Evolutionary conservation across 768 basidiomycete genomes (phyloP), one percentile per base, ranked within the genome.

Genomic region (Gloeophyllum trabeum): DNA sequence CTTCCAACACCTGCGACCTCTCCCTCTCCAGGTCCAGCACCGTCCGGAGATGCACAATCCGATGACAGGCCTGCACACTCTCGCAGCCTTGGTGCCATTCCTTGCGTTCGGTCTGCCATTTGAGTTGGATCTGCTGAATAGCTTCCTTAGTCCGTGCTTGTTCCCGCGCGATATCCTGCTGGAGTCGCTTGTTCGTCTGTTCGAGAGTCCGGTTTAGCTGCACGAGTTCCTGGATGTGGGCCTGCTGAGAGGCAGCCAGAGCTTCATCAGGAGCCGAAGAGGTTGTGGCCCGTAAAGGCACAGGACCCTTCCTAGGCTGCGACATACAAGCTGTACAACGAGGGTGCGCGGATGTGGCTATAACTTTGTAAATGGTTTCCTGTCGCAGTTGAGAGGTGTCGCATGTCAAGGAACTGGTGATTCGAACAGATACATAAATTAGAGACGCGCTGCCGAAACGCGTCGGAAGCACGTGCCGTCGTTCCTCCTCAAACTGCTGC

Each of bases 141-240:
- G 64, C 58, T 6, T 64, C 60, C 36, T 65, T 69, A 37, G 62
- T 57, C 43, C 70, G 69, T 16, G 56, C 54, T 39, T 61, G 54
- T 50, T 76, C 76, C 21, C 52, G 52, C 2, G 58, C 48, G 23
- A 78, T 50, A 32, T 76, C 71, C 19, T 71, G 69, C 13, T 60
- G 53, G 25, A 84, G 68, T 35, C 70, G 73, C 49, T 71, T 71
- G 57, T 70, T 68, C 3, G 69, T 70, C 46, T 77, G 71, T 43
- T 83, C 80, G 41, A 83, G 68, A 0, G 71, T 72, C 20, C 75
- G 75, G 51, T 74, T 81, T 47, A 76, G 69, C 48, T 80, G 73
- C 2, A 84, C 79, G 41, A 88, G 73, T 34, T 87, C 81, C 39
- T 79, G 71, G 39, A 88, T 83, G 54, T 86, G 82, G 2, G 67